Conservation (phyloP, 2,329 filamentous ascomycete species). For the Cytospora chrysosperma region DNA sequence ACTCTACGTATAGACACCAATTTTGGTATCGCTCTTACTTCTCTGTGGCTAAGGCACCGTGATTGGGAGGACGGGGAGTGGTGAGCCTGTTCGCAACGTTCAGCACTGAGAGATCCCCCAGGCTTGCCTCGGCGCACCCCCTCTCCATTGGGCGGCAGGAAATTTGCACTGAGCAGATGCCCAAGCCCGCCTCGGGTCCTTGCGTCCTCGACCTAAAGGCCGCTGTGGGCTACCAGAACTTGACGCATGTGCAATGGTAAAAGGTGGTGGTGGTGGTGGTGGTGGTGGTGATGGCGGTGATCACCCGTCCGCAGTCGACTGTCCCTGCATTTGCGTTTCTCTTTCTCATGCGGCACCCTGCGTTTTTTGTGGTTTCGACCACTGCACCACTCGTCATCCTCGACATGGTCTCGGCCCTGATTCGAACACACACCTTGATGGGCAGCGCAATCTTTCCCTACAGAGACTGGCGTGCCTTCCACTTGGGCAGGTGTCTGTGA, state of each 20-base stretch:
- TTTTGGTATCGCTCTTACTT: too few species aligned
- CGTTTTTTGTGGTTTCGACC: not conserved
- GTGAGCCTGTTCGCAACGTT: not conserved
- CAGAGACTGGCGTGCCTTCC: not conserved
- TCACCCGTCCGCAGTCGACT: not conserved
- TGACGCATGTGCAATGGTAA: not conserved
- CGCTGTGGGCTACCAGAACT: not conserved
- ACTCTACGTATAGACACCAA: not conserved
- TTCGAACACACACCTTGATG: not conserved
- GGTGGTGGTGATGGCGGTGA: not conserved
- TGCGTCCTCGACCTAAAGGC: not conserved
- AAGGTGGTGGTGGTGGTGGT: too few species aligned
- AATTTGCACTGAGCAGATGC: not conserved
- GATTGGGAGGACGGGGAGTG: too few species aligned
- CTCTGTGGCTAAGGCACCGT: not conserved
- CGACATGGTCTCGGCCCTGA: not conserved
- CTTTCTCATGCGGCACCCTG: not conserved
- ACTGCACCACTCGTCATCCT: not conserved
- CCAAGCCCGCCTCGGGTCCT: not conserved
- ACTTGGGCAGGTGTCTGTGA: not conserved
- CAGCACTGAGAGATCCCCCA: not conserved
- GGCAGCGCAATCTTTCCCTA: not conserved
- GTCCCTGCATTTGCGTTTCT: conserved; percentile 1
- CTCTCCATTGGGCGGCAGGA: not conserved
- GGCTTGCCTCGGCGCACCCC: not conserved